Base-by-base conservation (phyloP, 2,329 filamentous ascomycete genomes). In the Cytospora chrysosperma region DNA sequence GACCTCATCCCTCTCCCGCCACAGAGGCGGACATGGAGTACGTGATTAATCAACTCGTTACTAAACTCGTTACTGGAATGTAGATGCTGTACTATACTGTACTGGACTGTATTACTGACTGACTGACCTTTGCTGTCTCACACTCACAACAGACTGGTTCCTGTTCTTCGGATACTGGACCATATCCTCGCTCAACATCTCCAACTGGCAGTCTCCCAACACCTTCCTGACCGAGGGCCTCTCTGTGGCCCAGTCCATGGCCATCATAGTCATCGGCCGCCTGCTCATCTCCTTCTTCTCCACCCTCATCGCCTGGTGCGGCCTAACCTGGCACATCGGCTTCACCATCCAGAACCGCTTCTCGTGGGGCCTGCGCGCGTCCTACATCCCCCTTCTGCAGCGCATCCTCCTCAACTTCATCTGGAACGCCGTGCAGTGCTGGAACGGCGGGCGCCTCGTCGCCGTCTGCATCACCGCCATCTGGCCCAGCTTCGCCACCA, bases 381-480 rank as follows among this genome's bases (percentile, higher is more conserved):
- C 77, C 53, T 83, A 81, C 59, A 79, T 82, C 34, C 79, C 80
- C 0, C 70, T 82, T 19, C 65, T 78, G 8, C 79, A 82, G 68
- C 75, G 81, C 2, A 76, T 80, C 21, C 56, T 82, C 56, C 73
- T 82, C 10, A 82, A 81, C 67, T 81, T 82, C 61, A 80, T 82
- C 52, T 82, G 80, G 80, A 49, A 57, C 12, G 57, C 52, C 26
- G 47, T 62, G 3, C 62, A 69, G 54, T 62, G 68, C 66, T 76
- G 74, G 74, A 75, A 74, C 55, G 74, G 74, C n/a, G 73, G 73
- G 8, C 67, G 70, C 24, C 69, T 75, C 15, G 70, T 68, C 8
- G 69, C 67, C 34, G 70, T 76, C 30, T 77, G 78, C 67, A 67
- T 82, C 26, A 78, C 79, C 21, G 79, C 79, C 3, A 77, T 79